Base-by-base conservation (phyloP, 176 grass and related monocot species). In the Juncus effusus region DNA sequence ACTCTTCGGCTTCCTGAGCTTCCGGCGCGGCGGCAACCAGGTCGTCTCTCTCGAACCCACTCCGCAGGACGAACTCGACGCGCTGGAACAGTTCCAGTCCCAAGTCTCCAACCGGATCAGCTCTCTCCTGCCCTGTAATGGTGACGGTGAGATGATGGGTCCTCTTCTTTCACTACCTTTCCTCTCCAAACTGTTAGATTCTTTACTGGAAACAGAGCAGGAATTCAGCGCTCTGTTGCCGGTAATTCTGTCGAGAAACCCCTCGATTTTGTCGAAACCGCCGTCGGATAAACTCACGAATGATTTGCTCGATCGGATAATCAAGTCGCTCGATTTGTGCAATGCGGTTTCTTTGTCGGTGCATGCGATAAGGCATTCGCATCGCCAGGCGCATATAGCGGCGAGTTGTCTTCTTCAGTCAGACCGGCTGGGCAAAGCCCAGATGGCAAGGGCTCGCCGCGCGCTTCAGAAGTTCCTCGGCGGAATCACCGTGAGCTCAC, bases 241-340 rank as follows among this genome's bases (percentile, higher is more conserved):
- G 3, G 2, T 64, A 38, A 13, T 72, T 12, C 38, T 85, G 4
- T 60, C 60, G 6, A 78, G 81, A 9, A 78, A 64, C 10, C 74
- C 67, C 12, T 73, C 80, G 5, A 62, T 80, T 40, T 67, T 93
- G 15, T 39, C 80, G 7, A 60, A 63, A 45, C 12, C 80, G 11
- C 88, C 94, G 41, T 78, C 76, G 3, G 92, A 92, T 65, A 88
- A 86, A 67, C 82, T 81, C 73, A 74, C 78, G 13, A 45, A 4
- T 16, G 94, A 97, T 70, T 81, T 97, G 60, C 78, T 97, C 51
- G 80, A 97, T 71, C 88, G 94, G 39, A 10, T 78, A 42, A 61
- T 97, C 40, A 97, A 89, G 83, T 44, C 83, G 7, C 94, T 97
- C 14, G 94, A 97, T 69, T 65, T 89, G 9, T 90, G 90, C 76